These are phyloP conservation scores for Lecanoromycetidae sp. DNA, from an alignment of 2,329 filamentous ascomycete genomes.

Conservation along the genomic window DNA sequence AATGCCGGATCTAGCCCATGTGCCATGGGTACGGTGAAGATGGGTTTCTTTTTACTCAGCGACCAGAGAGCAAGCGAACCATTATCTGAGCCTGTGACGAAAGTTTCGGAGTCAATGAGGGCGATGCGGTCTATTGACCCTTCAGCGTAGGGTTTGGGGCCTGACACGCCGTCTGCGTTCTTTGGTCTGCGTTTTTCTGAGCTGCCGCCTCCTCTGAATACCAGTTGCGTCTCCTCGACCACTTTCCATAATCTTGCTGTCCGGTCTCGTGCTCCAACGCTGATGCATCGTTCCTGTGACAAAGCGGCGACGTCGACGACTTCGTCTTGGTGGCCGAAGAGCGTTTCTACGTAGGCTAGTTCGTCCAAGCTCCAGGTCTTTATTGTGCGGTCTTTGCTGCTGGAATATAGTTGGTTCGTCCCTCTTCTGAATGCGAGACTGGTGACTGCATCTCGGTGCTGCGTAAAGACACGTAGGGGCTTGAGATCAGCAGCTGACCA, in stretches of 20 bases:
- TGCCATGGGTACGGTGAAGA: slow-evolving; percentile 65
- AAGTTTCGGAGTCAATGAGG: slow-evolving; percentile 76
- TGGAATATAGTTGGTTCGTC: slow-evolving; percentile 85
- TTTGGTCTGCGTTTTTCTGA: slow-evolving; percentile 38
- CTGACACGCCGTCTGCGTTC: neutral
- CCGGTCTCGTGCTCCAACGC: slow-evolving; percentile 78
- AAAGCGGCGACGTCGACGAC: slow-evolving; percentile 75
- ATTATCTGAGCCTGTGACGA: slow-evolving; percentile 89
- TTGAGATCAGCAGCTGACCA: slow-evolving; percentile 73
- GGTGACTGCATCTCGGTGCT: slow-evolving; percentile 80
- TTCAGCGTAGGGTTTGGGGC: slow-evolving; percentile 43
- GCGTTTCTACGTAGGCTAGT: slow-evolving; percentile 83
- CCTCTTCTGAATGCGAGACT: slow-evolving; percentile 74
- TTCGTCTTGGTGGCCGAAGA: slow-evolving; percentile 91
- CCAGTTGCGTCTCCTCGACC: slow-evolving; percentile 84
- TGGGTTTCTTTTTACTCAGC: slow-evolving; percentile 84
- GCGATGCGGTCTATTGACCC: slow-evolving; percentile 87
- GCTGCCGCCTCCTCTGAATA: slow-evolving; percentile 63
- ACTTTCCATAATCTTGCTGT: slow-evolving; percentile 95
- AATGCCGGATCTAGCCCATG: slow-evolving; percentile 73
- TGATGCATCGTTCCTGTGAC: slow-evolving; percentile 77
- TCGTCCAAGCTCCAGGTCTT: slow-evolving; percentile 93
- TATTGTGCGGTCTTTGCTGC: slow-evolving; percentile 80
- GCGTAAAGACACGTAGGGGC: slow-evolving; percentile 72
- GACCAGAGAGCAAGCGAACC: slow-evolving; percentile 80